Evolutionary conservation across 208 protist species (phyloP), one percentile per base, ranked within the genome.

Genomic region (Crithidia thermophila): DNA sequence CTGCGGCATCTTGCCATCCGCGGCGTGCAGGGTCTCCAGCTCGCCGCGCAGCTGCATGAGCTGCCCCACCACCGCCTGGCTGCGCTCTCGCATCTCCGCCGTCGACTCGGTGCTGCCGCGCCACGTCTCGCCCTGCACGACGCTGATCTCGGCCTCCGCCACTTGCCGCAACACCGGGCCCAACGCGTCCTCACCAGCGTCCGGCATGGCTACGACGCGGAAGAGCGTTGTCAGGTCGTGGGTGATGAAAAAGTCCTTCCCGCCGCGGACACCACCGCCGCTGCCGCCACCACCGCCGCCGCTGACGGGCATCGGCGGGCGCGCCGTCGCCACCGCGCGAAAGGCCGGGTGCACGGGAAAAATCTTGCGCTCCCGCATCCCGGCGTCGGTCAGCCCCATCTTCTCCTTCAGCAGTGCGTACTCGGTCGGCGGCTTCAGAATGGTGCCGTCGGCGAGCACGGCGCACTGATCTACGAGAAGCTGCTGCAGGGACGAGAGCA

Each of bases 311-410:
- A 50, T 13, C 30, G 78, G 67, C 18, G 84, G 90, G 9, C 85
- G 76, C 8, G 94, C 88, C 3, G 91, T 89, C 7, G 91, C 93
- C 23, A 98, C 65, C 2, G 97, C 84, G 59, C 95, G 87, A 51
- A 98, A 98, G 33, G 90, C 80, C 18, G 93, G 90, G 71, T 98
- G 96, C 16, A 98, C 82, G 1, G 79, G 83, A 49, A 84, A 83
- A 23, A 98, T 88, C 16, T 62, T 74, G 39, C 63, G 66, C 37
- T 59, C 69, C 16, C 55, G 58, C 87, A 93, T 93, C 20, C 81
- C 83, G 5, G 61, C 74, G 47, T 87, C 75, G 10, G 72, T 82
- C 1, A 58, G 72, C 39, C 33, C 30, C 39, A 85, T 23, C 43
- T 77, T 79, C 52, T 76, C 75, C 45, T 88, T 84, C 21, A 94